A percentile compares a stretch with the other conserved stretches of the same genome.
These are phyloP conservation scores for Russula lepida DNA, from an alignment of 768 basidiomycete species.

Conservation along the genomic window DNA sequence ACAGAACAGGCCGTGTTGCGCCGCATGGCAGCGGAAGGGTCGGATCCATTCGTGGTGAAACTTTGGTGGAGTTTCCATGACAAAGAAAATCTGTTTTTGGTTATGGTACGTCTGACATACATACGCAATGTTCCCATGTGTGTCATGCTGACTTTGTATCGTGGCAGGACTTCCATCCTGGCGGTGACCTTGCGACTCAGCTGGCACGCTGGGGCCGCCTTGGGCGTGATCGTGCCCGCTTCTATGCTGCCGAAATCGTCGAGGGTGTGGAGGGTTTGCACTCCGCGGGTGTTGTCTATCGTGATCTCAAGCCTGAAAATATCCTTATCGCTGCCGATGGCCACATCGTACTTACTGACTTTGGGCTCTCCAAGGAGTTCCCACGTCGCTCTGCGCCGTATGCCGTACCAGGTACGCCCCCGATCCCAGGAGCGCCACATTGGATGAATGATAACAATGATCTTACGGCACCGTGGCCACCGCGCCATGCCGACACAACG, in stretches of 20 bases:
- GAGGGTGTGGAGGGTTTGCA: constrained; percentile 95
- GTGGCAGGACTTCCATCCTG: constrained; percentile 81
- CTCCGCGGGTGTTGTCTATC: constrained; percentile 90
- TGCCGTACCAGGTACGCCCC: constrained; percentile 41
- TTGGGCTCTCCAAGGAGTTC: constrained; percentile 91
- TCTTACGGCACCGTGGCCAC: constrained; percentile 48
- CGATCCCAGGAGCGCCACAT: constrained; percentile 47
- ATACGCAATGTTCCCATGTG: neutral
- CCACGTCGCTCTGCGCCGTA: constrained; percentile 37
- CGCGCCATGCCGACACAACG: constrained; percentile 53
- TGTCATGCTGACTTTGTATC: neutral
- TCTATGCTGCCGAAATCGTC: constrained; percentile 96
- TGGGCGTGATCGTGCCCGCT: constrained; percentile 88
- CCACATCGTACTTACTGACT: constrained; percentile 96
- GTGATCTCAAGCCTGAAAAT: constrained; percentile 95
- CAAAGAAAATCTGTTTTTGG: constrained; percentile 92
- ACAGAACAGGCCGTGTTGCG: constrained; percentile 95
- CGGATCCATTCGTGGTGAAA: constrained; percentile 92
- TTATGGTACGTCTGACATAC: constrained; percentile 56
- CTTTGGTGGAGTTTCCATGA: constrained; percentile 98
- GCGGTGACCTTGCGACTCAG: constrained; percentile 95
- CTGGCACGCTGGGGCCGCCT: constrained; percentile 92
- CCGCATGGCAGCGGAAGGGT: constrained; percentile 80
- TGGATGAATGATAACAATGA: constrained; percentile 72
- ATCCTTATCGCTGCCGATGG: constrained; percentile 91